Base-by-base conservation (phyloP, 1,139 yeast genomes). In the Geotrichum phurueaensis region DNA sequence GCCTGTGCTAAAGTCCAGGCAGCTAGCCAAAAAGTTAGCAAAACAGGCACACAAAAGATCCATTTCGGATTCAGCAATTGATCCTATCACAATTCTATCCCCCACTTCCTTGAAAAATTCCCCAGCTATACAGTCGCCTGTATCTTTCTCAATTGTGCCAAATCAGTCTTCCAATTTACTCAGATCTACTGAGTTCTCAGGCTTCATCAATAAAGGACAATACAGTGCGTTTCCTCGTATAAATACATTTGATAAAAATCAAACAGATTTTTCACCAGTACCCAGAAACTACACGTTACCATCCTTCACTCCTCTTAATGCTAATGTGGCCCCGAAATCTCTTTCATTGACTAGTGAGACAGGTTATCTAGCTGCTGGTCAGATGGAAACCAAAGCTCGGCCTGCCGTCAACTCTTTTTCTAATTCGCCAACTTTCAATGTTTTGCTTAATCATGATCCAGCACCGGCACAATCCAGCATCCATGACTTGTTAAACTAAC, bases 391-490 rank as follows among this genome's bases (percentile, higher is more conserved):
- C 13, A 20, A 50, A 15, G 51, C 51, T n/a, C 22, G 45, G 13
- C 15, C n/a, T 15, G n/a, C 31, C 33, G 27, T 50, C 9, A 39
- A 55, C 45, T 47, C 54, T 25, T 48, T 20, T 2, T 48, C 53
- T 15, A 23, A 23, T 13, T 56, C 59, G 18, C 45, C 51, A 29
- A 27, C 10, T n/a, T 5, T 51, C 9, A 45, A 27, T 29, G 15
- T 39, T 13, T n/a, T 57, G n/a, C 47, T 57, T n/a, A 51, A 57
- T 23, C 59, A 54, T 15, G 43, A 29, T 10, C 52, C 50, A 53
- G 13, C 23, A 45, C 49, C 45, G 33, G 7, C 53, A 33, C 18
- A 57, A 57, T 53, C 56, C 60, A 20, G 53, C 7, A 22, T 51
- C 18, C 47, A 39, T 2, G 47, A 39, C n/a, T 22, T 39, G 1